These are phyloP conservation scores for Microbotryum saponariae DNA, from an alignment of 1,284 basidiomycete genomes.

Conservation along the genomic window DNA sequence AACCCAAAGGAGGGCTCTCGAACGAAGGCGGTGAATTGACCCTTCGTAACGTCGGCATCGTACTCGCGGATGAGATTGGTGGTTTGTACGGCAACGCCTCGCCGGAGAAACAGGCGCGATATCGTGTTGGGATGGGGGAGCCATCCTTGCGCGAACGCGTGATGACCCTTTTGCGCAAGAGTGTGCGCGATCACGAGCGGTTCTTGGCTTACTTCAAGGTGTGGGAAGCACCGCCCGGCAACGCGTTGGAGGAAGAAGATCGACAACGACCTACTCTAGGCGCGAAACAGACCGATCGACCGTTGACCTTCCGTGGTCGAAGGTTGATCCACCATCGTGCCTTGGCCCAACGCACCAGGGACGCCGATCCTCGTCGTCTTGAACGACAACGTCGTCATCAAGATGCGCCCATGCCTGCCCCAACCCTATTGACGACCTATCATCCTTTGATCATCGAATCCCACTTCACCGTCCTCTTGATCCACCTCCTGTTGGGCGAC, in stretches of 20 bases:
- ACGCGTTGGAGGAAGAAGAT: constrained; percentile 20
- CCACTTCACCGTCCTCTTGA: constrained; percentile 64
- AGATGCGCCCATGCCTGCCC: constrained; percentile 13
- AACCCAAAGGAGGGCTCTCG: constrained; percentile 44
- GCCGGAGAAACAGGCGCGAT: constrained; percentile 52
- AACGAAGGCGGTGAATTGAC: constrained; percentile 59
- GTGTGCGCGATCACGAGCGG: constrained; percentile 66
- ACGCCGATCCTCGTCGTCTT: constrained; percentile 38
- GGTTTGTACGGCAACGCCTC: constrained; percentile 42
- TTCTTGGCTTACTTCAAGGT: constrained; percentile 69
- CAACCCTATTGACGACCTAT: constrained; percentile 59
- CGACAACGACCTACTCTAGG: constrained; percentile 5
- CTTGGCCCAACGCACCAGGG: constrained; percentile 26
- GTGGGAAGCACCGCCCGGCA: constrained; percentile 49
- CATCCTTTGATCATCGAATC: constrained; percentile 75
- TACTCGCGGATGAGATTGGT: constrained; percentile 1
- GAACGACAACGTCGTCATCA: constrained; percentile 38
- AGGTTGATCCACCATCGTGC: constrained; percentile 16
- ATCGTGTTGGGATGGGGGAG: constrained; percentile 52
- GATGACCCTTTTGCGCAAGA: constrained; percentile 54
- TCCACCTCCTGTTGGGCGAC: constrained; percentile 63
- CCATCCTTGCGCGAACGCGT: constrained; percentile 54
- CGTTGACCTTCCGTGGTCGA: constrained; percentile 31
- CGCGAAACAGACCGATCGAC: constrained; percentile 13
- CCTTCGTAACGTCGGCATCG: constrained; percentile 55